Conservation (phyloP, 2,329 filamentous ascomycete species). For the Penicillium fuscoglaucum region DNA sequence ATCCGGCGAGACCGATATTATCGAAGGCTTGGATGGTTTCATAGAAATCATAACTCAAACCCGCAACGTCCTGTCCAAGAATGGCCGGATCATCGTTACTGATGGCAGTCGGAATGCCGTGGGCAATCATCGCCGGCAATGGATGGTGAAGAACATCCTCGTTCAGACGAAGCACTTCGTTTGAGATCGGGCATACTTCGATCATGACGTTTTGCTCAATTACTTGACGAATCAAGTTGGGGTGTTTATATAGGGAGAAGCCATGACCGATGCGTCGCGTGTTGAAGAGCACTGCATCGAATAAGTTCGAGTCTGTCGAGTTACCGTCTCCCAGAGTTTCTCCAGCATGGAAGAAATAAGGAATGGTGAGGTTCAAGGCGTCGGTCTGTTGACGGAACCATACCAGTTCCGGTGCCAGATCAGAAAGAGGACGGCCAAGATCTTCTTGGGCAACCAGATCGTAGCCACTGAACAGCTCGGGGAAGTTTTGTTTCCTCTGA, state of each 20-base stretch:
- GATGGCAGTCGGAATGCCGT: slow-evolving; percentile 76
- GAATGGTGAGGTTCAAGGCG: slow-evolving; percentile 72
- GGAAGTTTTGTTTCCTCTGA: slow-evolving; percentile 72
- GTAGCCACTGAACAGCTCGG: slow-evolving; percentile 77
- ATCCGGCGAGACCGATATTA: slow-evolving; percentile 59
- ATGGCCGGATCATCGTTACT: slow-evolving; percentile 91
- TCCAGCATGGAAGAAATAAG: slow-evolving; percentile 92
- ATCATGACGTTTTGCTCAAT: slow-evolving; percentile 81
- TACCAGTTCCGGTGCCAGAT: slow-evolving; percentile 78
- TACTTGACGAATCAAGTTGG: slow-evolving; percentile 79
- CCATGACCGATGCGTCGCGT: slow-evolving; percentile 84
- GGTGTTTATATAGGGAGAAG: slow-evolving; percentile 85
- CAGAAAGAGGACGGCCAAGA: slow-evolving; percentile 68
- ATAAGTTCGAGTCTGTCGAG: slow-evolving; percentile 76
- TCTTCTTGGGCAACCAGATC: slow-evolving; percentile 90
- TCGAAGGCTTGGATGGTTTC: slow-evolving; percentile 88
- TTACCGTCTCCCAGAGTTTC: slow-evolving; percentile 82
- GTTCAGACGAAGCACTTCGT: slow-evolving; percentile 79
- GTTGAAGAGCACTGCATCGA: slow-evolving; percentile 79
- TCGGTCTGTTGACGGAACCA: slow-evolving; percentile 86
- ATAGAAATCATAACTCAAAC: slow-evolving; percentile 91
- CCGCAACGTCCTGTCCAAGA: slow-evolving; percentile 75
- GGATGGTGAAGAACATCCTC: slow-evolving; percentile 74
- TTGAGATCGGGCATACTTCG: slow-evolving; percentile 86
- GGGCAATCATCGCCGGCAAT: slow-evolving; percentile 75